Evolutionary conservation across 1,284 basidiomycete genomes (phyloP), one percentile per base, ranked within the genome.

Genomic region (Phellinidium pouzarii): DNA sequence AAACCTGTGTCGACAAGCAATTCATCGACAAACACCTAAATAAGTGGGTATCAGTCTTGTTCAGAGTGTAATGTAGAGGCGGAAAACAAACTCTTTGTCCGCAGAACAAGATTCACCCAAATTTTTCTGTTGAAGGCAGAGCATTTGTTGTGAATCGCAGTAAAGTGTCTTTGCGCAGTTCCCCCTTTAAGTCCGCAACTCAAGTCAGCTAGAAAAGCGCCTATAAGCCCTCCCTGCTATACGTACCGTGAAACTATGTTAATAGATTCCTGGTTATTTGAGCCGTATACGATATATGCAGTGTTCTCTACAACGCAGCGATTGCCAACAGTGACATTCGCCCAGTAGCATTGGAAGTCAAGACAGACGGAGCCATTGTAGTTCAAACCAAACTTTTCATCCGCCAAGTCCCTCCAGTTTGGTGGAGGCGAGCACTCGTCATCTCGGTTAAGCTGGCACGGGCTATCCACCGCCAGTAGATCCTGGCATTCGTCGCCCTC

Each of bases 391-490:
- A 77, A 73, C 25, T 75, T 73, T 4, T 61, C 70, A 58, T 87
- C 85, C 12, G 75, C 72, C 19, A 91, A 75, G 4, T 87, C 76
- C 50, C 68, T 68, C 59, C 68, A 78, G 62, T 91, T 83, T 1
- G 78, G 72, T 3, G 88, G 84, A 0, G 72, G 72, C 60, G 76
- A 70, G 61, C 90, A 93, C 68, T 91, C 76, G 62, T 94, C 90
- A 67, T 94, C 92, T 50, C 91, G 81, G 66, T 93, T 87, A 54
- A 94, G 78, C 67, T 94, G 90, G 68, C 91, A 94, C 11, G 75
- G 62, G 56, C 79, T 82, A 25, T 77, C 83, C 0, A 90, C 78
- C 0, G 76, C 48, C 4, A 87, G 69, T 40, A 85, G 61, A 9
- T 68, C 59, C 62, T 84, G 77, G 69, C 91, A 94, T 2, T 67